phyloP scores from a whole-genome alignment of 257 asterid genomes.

The Solanum stenotomum region DNA sequence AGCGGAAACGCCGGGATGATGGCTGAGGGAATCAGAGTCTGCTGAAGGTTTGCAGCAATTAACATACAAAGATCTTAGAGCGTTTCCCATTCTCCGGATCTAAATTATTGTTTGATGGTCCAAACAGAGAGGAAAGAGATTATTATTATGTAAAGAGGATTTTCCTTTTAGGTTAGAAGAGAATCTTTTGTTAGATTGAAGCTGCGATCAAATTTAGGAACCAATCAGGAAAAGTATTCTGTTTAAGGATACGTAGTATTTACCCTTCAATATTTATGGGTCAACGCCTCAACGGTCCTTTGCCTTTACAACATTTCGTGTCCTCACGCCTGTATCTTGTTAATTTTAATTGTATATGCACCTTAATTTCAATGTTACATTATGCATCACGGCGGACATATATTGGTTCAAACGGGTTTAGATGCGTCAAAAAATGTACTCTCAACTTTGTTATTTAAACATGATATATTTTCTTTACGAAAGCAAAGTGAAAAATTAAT shows the following conservation, averaged over 20 bases:
- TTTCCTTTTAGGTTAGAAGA: neutral
- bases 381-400: neutral
- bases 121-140: neutral
- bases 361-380: neutral
- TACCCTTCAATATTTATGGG: neutral
- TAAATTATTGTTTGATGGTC: neutral
- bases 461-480: no score
- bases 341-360: neutral
- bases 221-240: neutral
- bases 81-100: constrained; percentile 57
- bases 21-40: constrained; percentile 44
- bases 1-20: constrained; percentile 64
- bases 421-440: neutral
- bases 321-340: neutral
- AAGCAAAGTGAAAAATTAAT: no score
- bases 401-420: neutral
- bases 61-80: constrained; percentile 46
- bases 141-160: neutral
- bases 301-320: neutral
- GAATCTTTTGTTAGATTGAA: constrained; percentile 4
- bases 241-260: neutral
- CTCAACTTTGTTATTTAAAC: neutral
- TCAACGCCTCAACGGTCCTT: constrained; percentile 4
- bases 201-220: neutral
- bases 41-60: constrained; percentile 38